Conservation (phyloP, 768 basidiomycete genomes). For the Postia placenta region DNA sequence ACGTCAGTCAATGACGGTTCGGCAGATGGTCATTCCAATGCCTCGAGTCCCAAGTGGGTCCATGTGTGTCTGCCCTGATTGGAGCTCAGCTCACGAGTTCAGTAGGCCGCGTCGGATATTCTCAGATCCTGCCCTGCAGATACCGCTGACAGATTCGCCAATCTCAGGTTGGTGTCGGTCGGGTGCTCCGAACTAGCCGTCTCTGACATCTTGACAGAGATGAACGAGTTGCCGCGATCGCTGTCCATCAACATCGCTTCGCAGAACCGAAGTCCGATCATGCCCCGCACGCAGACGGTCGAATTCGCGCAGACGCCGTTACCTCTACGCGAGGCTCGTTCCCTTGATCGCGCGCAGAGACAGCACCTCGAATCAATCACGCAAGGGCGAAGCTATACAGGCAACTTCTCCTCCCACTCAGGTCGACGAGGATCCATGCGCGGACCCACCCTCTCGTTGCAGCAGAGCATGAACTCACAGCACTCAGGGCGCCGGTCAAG, state of each 20-base stretch:
- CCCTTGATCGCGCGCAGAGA: not conserved
- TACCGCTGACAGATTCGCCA: not conserved
- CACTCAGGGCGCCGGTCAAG: slow-evolving; percentile 11
- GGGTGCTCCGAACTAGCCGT: too few relatives aligned
- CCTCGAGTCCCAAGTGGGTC: too few relatives aligned
- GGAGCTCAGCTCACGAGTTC: too few relatives aligned
- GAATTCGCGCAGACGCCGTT: slow-evolving; percentile 42
- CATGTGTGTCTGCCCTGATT: too few relatives aligned
- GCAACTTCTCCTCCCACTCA: slow-evolving; percentile 2
- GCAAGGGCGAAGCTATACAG: not conserved
- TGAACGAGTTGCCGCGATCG: not conserved
- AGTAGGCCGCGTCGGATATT: not conserved
- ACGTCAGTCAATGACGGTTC: too few relatives aligned
- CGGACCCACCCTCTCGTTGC: slow-evolving; percentile 10
- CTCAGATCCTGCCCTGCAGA: not conserved
- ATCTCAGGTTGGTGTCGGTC: not conserved
- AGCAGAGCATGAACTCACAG: slow-evolving; percentile 9
- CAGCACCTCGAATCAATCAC: not conserved
- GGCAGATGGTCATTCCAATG: too few relatives aligned
- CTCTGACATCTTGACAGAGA: not conserved
- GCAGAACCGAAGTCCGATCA: slow-evolving; percentile 1
- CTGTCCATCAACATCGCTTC: not conserved
- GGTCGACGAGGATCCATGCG: slow-evolving; percentile 14
- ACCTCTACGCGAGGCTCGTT: slow-evolving; percentile 5
- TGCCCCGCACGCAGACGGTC: slow-evolving; percentile 40